Evolutionary conservation across 2,329 filamentous ascomycete species (phyloP), one percentile per base, ranked within the genome.

Genomic region (Cadophora sp.): DNA sequence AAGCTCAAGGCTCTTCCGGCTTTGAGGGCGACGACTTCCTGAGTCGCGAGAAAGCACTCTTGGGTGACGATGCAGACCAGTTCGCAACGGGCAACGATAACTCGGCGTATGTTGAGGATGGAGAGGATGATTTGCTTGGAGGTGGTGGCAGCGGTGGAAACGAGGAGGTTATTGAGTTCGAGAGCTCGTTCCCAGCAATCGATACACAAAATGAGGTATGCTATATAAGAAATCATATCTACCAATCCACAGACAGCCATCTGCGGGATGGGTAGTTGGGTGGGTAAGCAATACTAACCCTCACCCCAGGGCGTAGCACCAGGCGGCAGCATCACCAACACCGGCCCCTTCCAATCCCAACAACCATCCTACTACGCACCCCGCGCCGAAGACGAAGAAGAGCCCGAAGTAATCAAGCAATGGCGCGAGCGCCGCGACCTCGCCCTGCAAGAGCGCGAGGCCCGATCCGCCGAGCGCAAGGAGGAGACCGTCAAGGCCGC

Each of bases 361-460:
- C 55, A 58, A 37, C 55, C 55, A 22, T 70, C 60, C 64, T 76
- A 76, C 72, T 62, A 67, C 8, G 48, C 71, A 46, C 66, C 71
- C 8, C 63, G 60, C 62, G 83, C 81, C 48, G 80, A 69, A 79
- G 86, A 92, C 67, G 94, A 97, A 76, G 89, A 93, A 78, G 96
- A 98, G 80, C 89, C 95, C 22, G 92, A 97, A 73, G 91, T 97
- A 24, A 91, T 97, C 79, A 91, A 87, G 83, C 87, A 94, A 84
- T 99, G 96, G 96, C 92, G 96, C 77, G 92, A 95, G 81, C 91
- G 92, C 77, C 91, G 96, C 73, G 92, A 97, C 77, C 89, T 91
- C 48, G 89, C 91, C 77, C 91, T 97, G 73, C 85, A 91, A 75
- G 94, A 94, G 81, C 92, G 95, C 76, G 91, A 93, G 72, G 90